phyloP scores from a whole-genome alignment of 768 basidiomycete species.

The Calocybe gangraenosa region DNA sequence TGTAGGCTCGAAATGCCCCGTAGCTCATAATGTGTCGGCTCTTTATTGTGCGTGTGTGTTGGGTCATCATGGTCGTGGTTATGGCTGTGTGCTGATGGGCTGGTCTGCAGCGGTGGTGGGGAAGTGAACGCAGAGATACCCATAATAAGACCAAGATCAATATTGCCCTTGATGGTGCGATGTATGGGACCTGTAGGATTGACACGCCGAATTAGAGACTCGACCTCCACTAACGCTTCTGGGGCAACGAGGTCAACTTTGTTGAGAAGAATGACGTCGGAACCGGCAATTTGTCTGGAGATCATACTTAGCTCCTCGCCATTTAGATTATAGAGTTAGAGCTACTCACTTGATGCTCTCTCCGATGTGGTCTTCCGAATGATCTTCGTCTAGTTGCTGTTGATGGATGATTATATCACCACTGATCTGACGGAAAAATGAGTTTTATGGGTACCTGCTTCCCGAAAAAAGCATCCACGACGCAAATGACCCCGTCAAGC shows the following conservation, averaged over 20 bases:
- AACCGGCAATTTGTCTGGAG: conserved; percentile 83
- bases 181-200: conserved; percentile 81
- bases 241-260: conserved; percentile 74
- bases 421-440: background rate
- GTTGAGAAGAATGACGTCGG: conserved; percentile 91
- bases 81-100: conserved; percentile 19
- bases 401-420: background rate
- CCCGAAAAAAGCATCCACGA: conserved; percentile 88
- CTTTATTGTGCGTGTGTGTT: conserved; percentile 33
- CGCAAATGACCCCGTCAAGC: conserved; percentile 88
- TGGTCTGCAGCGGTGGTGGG: conserved; percentile 28
- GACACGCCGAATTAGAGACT: conserved; percentile 60
- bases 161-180: conserved; percentile 62
- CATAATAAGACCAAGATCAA: conserved; percentile 76
- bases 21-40: conserved; percentile 44
- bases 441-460: conserved; percentile 26
- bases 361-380: conserved; percentile 54
- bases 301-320: background rate
- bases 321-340: no score
- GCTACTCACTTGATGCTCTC: conserved; percentile 71
- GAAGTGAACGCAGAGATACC: conserved; percentile 75
- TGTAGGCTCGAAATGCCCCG: conserved; percentile 84
- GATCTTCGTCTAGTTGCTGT: conserved; percentile 86
- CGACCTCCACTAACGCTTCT: conserved; percentile 41
- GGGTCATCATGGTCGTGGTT: conserved; percentile 21